Percentiles rank a stretch among this genome's conserved stretches.
phyloP scores from a whole-genome alignment of 2,329 filamentous ascomycete species.

The Colletotrichum eremochloae region DNA sequence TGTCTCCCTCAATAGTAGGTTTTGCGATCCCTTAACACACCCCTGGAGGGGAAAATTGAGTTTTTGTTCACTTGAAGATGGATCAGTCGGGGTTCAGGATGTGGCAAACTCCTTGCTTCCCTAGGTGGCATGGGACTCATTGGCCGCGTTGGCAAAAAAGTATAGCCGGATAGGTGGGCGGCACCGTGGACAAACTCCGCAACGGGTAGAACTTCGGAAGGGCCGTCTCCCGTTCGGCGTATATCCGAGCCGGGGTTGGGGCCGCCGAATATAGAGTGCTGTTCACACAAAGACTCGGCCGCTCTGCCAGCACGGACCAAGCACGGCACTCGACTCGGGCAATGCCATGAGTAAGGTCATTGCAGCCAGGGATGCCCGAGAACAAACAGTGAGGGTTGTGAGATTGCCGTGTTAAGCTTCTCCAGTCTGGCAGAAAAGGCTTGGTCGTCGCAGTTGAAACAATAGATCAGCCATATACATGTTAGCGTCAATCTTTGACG shows the following conservation, averaged over 20 bases:
- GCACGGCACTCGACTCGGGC: constrained; percentile 9
- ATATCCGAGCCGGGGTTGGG: constrained; percentile 11
- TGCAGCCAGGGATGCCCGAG: constrained; percentile 1
- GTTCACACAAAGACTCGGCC: background rate
- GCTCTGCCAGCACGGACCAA: background rate
- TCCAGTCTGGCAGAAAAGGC: constrained; percentile 23
- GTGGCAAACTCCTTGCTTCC: background rate
- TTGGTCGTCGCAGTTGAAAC: constrained; percentile 27
- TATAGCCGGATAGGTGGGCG: background rate
- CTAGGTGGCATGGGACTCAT: background rate
- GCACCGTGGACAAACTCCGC: background rate
- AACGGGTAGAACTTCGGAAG: background rate
- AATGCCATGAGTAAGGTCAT: background rate
- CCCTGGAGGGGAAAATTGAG: background rate
- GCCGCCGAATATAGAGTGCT: background rate
- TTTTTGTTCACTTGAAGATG: constrained; percentile 13
- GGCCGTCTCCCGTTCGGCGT: background rate
- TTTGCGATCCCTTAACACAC: background rate
- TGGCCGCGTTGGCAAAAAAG: background rate
- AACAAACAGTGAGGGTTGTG: background rate
- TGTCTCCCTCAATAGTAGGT: background rate
- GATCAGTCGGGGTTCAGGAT: constrained; percentile 2
- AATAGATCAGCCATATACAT: constrained; percentile 20
- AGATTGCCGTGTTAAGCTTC: constrained; percentile 18
- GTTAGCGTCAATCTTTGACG: background rate